A percentile compares a stretch with the other conserved stretches of the same genome.
Conservation (phyloP, 495 filamentous ascomycete species). For the Neurospora tetrasperma region DNA sequence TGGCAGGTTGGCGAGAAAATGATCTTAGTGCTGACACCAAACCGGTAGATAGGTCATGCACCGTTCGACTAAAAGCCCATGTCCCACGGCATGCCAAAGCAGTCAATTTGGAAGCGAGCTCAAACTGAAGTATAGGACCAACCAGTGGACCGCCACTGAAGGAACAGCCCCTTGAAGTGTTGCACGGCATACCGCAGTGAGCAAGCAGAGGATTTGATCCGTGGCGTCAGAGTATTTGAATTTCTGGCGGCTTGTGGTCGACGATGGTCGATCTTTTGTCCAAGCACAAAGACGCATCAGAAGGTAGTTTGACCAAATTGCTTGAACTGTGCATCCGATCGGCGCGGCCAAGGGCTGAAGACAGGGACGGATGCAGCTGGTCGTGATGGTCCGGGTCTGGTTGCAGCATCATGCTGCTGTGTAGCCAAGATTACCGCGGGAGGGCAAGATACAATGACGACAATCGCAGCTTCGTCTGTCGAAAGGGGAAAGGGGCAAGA, state of each 20-base stretch:
- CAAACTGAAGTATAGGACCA: background rate
- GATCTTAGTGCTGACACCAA: conserved; percentile 12
- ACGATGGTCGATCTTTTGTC: background rate
- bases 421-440: background rate
- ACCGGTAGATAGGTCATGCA: background rate
- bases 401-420: background rate
- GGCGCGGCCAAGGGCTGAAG: background rate
- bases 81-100: conserved; percentile 14
- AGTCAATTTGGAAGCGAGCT: conserved; percentile 11
- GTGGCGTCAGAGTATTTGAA: background rate
- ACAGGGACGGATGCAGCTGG: background rate
- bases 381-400: background rate
- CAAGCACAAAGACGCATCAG: background rate
- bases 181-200: background rate
- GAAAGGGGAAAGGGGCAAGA: background rate
- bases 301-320: background rate
- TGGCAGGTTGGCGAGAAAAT: conserved; percentile 15
- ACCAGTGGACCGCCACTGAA: background rate
- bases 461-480: background rate
- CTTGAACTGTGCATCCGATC: background rate
- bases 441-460: background rate
- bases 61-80: conserved; percentile 2
- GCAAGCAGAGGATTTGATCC: background rate
- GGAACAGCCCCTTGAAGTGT: background rate
- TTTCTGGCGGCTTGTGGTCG: background rate